Evolutionary conservation across 192 early-diverging fungal genomes (phyloP), one percentile per base, ranked within the genome.

Genomic region (Mortierella antarctica): DNA sequence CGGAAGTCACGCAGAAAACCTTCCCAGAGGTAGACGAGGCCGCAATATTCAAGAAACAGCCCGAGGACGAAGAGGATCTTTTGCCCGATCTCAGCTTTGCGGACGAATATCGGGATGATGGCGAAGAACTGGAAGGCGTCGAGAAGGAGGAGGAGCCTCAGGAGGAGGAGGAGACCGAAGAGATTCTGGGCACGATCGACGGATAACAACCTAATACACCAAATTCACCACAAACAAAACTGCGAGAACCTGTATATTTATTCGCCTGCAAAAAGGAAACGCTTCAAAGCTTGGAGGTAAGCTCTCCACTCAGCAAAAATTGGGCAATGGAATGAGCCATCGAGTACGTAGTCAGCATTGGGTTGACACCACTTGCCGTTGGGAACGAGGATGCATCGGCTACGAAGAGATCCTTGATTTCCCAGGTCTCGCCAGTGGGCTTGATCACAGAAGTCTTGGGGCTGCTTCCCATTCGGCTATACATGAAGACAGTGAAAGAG

Each of bases 301-400:
- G 42, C 6, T 71, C 77, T 6, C 64, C 49, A n/a, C 58, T 53
- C 59, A 68, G 67, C 47, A 80, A 68, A 49, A 80, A 80, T n/a
- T 80, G 77, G n/a, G 77, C 77, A 31, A 80, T 80, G 9, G 77
- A 80, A 49, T 80, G 65, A 0, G 77, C 23, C 40, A 80, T 62
- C 3, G 77, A 72, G 54, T 68, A 72, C 21, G 77, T 80, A 4
- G 77, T 80, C 65, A 80, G 65, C 87, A 91, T 91, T 11, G 89
- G 88, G 62, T 92, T 91, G 62, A 94, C 93, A 75, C 94, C 94
- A 61, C 80, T 85, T 1, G 93, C 87, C 5, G 92, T 90, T 7
- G 94, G 92, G 71, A 94, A 92, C 42, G 92, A 23, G 14, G 86
- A 89, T 1, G 92, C 89, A 73, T 95, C 93, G 14, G 89, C 88